Conservation (phyloP, 2,329 filamentous ascomycete species). For the Epichloe uncinata region DNA sequence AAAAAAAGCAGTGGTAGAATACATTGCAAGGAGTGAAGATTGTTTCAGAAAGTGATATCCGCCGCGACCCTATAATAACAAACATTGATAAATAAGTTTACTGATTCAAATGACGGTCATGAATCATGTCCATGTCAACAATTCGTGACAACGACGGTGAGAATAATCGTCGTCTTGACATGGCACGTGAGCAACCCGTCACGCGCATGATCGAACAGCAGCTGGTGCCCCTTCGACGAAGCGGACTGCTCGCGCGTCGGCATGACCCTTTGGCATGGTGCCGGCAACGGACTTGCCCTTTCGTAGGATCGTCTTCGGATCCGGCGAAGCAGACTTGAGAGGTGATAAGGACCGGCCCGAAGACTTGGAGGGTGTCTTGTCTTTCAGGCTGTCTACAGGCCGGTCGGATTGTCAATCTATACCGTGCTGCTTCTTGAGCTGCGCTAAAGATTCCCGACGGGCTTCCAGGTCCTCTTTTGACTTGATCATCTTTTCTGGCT, state of each 20-base stretch:
- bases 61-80: background rate
- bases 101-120: background rate
- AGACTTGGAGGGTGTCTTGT: slow-evolving; percentile 33
- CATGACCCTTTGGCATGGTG: slow-evolving; percentile 22
- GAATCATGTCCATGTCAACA: background rate
- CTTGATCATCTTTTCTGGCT: slow-evolving; percentile 57
- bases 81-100: background rate
- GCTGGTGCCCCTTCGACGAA: slow-evolving; percentile 27
- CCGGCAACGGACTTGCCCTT: slow-evolving; percentile 26
- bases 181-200: slow-evolving; percentile 11
- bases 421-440: slow-evolving; percentile 93
- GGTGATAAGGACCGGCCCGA: slow-evolving; percentile 48
- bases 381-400: slow-evolving; percentile 40
- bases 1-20: background rate
- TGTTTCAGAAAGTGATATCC: background rate
- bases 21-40: slow-evolving; percentile 4
- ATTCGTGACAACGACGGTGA: background rate
- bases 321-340: slow-evolving; percentile 24
- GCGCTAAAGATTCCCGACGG: slow-evolving; percentile 93
- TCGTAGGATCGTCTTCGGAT: slow-evolving; percentile 31
- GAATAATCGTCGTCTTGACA: background rate
- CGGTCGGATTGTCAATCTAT: slow-evolving; percentile 90
- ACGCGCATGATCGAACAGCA: slow-evolving; percentile 25
- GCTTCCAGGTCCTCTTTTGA: slow-evolving; percentile 89
- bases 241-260: slow-evolving; percentile 26